These are phyloP conservation scores for Panellus pusillus DNA, from an alignment of 768 basidiomycete species.

Conservation along the genomic window DNA sequence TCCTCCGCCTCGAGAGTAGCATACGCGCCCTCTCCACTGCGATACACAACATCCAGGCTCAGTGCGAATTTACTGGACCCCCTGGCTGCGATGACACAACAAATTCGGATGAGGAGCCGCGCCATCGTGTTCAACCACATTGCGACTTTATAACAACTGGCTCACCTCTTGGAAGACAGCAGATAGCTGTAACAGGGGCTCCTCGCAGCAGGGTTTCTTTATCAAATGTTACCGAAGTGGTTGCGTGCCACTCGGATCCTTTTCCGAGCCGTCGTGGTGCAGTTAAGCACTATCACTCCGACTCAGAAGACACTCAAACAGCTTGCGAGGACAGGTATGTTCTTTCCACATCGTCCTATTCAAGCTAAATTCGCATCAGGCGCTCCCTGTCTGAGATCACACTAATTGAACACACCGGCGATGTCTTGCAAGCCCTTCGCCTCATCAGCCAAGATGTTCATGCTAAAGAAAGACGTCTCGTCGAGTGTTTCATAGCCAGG, in stretches of 20 bases:
- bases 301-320: constrained; percentile 6
- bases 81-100: background rate
- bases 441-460: background rate
- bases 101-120: background rate
- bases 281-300: background rate
- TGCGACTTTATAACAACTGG: constrained; percentile 1
- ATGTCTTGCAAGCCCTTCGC: constrained; percentile 12
- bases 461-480: background rate
- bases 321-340: constrained; percentile 3
- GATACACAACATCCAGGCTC: background rate
- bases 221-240: background rate
- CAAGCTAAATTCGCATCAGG: background rate
- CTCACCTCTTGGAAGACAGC: constrained; percentile 7
- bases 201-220: constrained; percentile 3
- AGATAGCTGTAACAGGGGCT: constrained; percentile 5
- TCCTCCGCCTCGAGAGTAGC: constrained; percentile 4
- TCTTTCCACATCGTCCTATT: background rate
- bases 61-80: background rate
- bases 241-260: background rate
- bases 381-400: constrained; percentile 5
- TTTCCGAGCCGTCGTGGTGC: background rate
- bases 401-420: constrained; percentile 16
- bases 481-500: constrained; percentile 2
- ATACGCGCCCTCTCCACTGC: constrained; percentile 10
- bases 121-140: background rate